Base-by-base conservation (phyloP, 441 rosid genomes). In the Adansonia grandidieri region DNA sequence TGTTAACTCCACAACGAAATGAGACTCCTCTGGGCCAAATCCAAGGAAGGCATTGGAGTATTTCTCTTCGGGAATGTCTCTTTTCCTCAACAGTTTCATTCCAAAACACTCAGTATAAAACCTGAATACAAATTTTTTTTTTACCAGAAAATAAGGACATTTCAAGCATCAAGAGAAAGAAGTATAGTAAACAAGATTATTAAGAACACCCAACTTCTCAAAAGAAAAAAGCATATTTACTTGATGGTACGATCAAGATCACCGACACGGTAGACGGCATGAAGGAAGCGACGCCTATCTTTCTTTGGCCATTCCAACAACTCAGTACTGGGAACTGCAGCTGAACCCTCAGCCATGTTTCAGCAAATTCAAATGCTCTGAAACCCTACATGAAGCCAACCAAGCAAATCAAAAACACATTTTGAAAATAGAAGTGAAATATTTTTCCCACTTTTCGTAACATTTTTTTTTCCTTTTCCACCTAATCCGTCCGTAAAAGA, bases 41-140 rank as follows among this genome's bases (percentile, higher is more conserved):
- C 97, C 98, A 4, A 96, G 93, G 80, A 96, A 96, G 78, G 98
- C 99, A 85, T 96, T 91, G 47, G 97, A 80, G 80, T 91, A 96
- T 79, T 94, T 96, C 91, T 94, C 98, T 62, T 92, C 97, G 0
- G 98, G 99, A 69, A 96, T 28, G 73, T 96, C 99, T 85, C 99
- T 92, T 74, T 96, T 58, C 88, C 99, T 89, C 89, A 92, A 74
- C 77, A 96, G 80, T 84, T 91, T 91, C 99, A 96, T 96, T 72
- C 99, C 99, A 64, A 96, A 92, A 77, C 95, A 87, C 80, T 96
- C 99, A 17, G 97, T 93, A 80, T 96, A 96, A 80, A 96, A 96
- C 87, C 99, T 94, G 85, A 51, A 61, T 72, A 69, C n/a, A 40
- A 28, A 50, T 64, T 32, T 32, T 32, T 32, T 32, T 44, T 6